phyloP scores from a whole-genome alignment of 169 alveolate species.

The Besnoitia besnoiti region DNA sequence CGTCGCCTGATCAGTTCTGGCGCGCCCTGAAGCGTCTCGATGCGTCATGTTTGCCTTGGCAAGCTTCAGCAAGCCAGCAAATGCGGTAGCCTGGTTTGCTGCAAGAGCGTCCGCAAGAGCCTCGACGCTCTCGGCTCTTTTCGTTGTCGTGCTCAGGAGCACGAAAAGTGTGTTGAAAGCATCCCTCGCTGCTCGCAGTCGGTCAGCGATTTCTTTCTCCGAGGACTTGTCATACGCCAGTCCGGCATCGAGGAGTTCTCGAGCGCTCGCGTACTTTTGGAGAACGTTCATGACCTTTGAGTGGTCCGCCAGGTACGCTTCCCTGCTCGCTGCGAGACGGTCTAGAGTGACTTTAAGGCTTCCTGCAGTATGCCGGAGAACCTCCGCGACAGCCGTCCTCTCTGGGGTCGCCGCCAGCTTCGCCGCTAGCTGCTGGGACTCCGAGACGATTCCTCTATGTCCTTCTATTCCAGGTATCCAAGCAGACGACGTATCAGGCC shows the following conservation, averaged over 20 bases:
- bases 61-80: conserved; percentile 9
- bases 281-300: neutral
- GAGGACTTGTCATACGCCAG: neutral
- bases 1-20: neutral
- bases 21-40: neutral
- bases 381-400: neutral
- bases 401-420: neutral
- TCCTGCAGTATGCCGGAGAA: neutral
- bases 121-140: neutral
- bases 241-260: neutral
- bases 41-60: neutral
- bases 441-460: neutral
- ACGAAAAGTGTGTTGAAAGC: neutral
- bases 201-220: neutral
- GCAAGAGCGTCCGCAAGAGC: neutral
- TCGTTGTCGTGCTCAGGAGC: neutral
- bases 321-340: neutral
- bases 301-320: neutral
- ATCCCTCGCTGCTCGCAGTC: neutral
- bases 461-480: neutral
- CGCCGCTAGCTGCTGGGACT: neutral
- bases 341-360: neutral
- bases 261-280: conserved; percentile 4
- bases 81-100: neutral
- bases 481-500: neutral